Base-by-base conservation (phyloP, 306 rosid genomes). In the Malus fusca region DNA sequence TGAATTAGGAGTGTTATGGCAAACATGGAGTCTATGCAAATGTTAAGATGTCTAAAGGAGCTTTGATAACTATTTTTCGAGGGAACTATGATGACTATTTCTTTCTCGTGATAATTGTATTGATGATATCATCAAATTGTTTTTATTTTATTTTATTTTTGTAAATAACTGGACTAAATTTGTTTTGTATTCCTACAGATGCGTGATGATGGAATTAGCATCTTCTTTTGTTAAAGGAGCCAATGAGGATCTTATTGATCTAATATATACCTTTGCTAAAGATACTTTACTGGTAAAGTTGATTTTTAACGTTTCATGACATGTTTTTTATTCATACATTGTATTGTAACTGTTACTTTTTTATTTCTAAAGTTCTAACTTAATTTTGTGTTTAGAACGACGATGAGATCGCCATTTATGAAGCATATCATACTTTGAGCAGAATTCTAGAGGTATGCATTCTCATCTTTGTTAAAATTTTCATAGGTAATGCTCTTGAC, bases 141-240 rank as follows among this genome's bases (percentile, higher is more conserved):
- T 68, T 21, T 44, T 70, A 64, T 51, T 19, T 68, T 14, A 35
- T 11, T 13, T 68, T n/a, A 33, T 42, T n/a, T 68, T 37, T 37
- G 42, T 37, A n/a, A 22, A 43, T 43, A 8, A 8, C 15, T 26
- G 19, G 13, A 66, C 48, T 28, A 66, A 71, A 44, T 73, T 77
- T 22, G 40, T 46, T 63, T 64, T 46, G 72, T 75, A 55, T 83
- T 78, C 81, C 3, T 76, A 63, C 87, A 94, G 98, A 87, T 77
- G 85, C 33, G 55, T 87, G 74, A 71, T 87, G 62, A 74, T 92
- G 95, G 92, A 92, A 82, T 84, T 92, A 68, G 92, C 92, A 64
- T 88, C 92, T 18, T 85, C 92, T 86, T 83, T 92, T 78, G 85
- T 90, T 71, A 88, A 79, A 69, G 96, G 97, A 71, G 98, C 95